These are phyloP conservation scores for Sesbania bispinosa DNA, from an alignment of 306 rosid genomes.

Conservation along the genomic window DNA sequence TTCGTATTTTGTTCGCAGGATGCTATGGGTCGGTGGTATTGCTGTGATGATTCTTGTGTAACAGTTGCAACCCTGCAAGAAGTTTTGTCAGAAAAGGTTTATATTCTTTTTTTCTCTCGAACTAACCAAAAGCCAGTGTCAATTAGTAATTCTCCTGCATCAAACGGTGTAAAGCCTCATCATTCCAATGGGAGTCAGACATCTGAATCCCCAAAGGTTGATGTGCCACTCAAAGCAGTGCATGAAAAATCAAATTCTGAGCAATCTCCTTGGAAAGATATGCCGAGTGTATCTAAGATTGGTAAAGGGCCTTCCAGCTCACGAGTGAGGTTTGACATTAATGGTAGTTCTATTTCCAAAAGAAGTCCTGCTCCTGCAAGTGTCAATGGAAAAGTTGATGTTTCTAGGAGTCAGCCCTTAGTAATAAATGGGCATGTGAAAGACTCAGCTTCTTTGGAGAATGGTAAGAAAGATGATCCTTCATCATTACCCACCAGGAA, in stretches of 20 bases:
- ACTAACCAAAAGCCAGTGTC: conserved; percentile 67
- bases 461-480: conserved; percentile 44
- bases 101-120: conserved; percentile 90
- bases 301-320: conserved; percentile 48
- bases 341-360: conserved; percentile 55
- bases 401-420: conserved; percentile 35
- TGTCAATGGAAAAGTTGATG: conserved; percentile 58
- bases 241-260: conserved; percentile 44
- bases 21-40: conserved; percentile 87
- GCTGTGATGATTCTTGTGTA: conserved; percentile 88
- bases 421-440: conserved; percentile 53
- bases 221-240: conserved; percentile 40
- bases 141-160: conserved; percentile 38
- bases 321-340: conserved; percentile 50
- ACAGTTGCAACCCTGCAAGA: conserved; percentile 74
- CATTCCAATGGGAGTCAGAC: conserved; percentile 66
- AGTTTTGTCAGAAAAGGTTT: conserved; percentile 93
- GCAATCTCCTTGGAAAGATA: conserved; percentile 54
- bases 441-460: conserved; percentile 42
- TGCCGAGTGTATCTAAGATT: conserved; percentile 41
- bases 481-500: conserved; percentile 35
- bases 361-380: conserved; percentile 38
- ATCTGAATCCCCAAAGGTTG: conserved; percentile 44
- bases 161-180: conserved; percentile 61
- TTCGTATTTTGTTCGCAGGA: conserved; percentile 54